Percentiles rank a stretch among this genome's conserved stretches.
phyloP scores from a whole-genome alignment of 2,329 filamentous ascomycete genomes.

The Scleromitrula shiraiana region DNA sequence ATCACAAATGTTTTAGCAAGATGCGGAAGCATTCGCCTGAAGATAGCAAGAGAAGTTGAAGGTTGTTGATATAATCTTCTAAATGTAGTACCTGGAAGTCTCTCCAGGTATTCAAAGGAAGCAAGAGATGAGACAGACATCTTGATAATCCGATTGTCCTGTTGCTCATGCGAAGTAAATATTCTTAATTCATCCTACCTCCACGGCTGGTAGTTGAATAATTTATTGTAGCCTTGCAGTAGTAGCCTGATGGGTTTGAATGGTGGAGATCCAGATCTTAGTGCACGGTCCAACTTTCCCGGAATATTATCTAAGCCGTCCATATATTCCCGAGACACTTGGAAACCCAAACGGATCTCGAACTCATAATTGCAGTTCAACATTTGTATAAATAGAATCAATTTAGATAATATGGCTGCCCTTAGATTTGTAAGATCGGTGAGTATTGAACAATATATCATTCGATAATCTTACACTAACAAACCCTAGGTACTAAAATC shows the following conservation, averaged over 20 bases:
- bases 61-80: constrained; percentile 91
- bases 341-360: too few species aligned
- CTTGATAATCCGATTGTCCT: constrained; percentile 16
- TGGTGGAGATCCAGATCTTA: neutral
- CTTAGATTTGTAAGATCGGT: constrained; percentile 59
- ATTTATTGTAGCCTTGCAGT: neutral
- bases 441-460: constrained; percentile 25
- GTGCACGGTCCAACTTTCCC: neutral
- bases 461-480: neutral
- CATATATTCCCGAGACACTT: too few species aligned
- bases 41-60: constrained; percentile 89
- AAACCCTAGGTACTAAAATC: constrained; percentile 68
- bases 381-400: neutral
- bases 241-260: neutral
- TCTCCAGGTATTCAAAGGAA: constrained; percentile 86
- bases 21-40: constrained; percentile 92
- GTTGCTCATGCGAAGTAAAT: neutral
- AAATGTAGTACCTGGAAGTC: constrained; percentile 82
- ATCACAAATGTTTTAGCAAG: constrained; percentile 94
- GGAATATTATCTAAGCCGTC: neutral
- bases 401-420: constrained; percentile 38
- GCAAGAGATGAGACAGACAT: constrained; percentile 43
- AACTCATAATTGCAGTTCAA: too few species aligned
- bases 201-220: constrained; percentile 15
- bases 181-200: constrained; percentile 14